A percentile compares a stretch with the other conserved stretches of the same genome.
These are phyloP conservation scores for Chiua virens DNA, from an alignment of 768 basidiomycete species.

Conservation along the genomic window DNA sequence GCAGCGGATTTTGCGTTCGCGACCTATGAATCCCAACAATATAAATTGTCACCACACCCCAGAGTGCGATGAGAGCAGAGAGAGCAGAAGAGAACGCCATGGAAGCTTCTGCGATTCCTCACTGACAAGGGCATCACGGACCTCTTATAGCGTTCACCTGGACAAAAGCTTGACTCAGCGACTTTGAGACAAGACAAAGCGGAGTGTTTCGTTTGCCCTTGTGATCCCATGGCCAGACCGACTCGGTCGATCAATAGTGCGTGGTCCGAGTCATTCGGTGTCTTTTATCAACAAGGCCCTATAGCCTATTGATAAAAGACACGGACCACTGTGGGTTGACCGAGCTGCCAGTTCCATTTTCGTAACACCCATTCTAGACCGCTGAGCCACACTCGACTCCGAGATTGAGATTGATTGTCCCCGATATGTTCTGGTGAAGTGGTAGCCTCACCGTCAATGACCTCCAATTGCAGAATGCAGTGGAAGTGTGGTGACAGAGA, in stretches of 20 bases:
- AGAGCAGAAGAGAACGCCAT: conserved; percentile 19
- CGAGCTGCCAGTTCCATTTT: neutral
- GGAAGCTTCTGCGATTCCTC: neutral
- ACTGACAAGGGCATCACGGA: neutral
- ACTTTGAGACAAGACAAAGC: conserved; percentile 5
- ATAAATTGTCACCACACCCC: conserved; percentile 17
- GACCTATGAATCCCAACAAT: conserved; percentile 13
- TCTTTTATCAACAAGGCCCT: too few species aligned
- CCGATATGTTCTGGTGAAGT: too few species aligned
- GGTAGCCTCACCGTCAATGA: too few species aligned
- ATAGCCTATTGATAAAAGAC: too few species aligned
- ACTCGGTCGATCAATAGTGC: neutral
- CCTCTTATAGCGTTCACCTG: conserved; percentile 21
- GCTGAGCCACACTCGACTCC: too few species aligned
- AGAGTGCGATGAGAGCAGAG: conserved; percentile 22
- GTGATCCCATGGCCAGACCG: neutral
- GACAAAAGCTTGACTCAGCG: conserved; percentile 8
- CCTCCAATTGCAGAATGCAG: too few species aligned
- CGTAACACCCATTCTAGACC: neutral
- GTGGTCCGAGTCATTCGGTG: neutral
- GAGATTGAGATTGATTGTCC: too few species aligned
- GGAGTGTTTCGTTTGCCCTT: conserved; percentile 18
- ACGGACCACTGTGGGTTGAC: too few species aligned
- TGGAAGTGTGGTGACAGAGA: too few species aligned
- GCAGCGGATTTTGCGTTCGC: conserved; percentile 36